Evolutionary conservation across 192 early-diverging fungal species (phyloP).

Genomic region (Jimgerdemannia lactiflua): DNA sequence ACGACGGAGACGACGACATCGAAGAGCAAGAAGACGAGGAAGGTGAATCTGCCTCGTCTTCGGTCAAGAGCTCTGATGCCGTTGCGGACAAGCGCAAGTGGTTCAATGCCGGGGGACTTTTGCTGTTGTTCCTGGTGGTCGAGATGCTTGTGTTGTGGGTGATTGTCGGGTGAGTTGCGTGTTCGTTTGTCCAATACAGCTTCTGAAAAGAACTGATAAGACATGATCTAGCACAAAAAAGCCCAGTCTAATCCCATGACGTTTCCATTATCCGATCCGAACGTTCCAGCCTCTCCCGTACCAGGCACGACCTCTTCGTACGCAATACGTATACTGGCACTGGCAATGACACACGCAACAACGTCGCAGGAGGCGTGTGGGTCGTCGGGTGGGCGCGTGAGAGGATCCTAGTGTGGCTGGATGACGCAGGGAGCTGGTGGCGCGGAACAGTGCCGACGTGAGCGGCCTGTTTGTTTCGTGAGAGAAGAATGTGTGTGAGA

Average conservation of each 20-base stretch:
- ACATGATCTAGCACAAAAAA: neutral
- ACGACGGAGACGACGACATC: conserved; percentile 12
- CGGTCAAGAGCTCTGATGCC: neutral
- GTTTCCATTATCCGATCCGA: neutral
- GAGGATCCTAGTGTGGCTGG: neutral
- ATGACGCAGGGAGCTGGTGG: neutral
- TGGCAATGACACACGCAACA: neutral
- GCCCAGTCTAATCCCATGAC: neutral
- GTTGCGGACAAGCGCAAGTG: neutral
- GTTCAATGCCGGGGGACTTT: neutral
- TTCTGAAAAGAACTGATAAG: neutral
- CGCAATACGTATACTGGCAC: neutral
- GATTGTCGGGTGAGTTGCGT: neutral
- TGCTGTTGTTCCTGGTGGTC: neutral
- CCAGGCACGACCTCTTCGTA: neutral
- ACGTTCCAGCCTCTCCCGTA: neutral
- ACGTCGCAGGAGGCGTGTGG: neutral
- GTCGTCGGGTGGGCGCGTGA: neutral
- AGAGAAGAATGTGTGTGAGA: neutral
- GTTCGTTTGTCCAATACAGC: neutral
- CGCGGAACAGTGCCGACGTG: neutral
- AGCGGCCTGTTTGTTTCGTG: neutral
- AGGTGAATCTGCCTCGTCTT: neutral
- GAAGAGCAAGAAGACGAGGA: conserved; percentile 3
- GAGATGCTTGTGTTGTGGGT: neutral